Conservation (phyloP, 345 rosid genomes). For the Barbarea vulgaris region DNA sequence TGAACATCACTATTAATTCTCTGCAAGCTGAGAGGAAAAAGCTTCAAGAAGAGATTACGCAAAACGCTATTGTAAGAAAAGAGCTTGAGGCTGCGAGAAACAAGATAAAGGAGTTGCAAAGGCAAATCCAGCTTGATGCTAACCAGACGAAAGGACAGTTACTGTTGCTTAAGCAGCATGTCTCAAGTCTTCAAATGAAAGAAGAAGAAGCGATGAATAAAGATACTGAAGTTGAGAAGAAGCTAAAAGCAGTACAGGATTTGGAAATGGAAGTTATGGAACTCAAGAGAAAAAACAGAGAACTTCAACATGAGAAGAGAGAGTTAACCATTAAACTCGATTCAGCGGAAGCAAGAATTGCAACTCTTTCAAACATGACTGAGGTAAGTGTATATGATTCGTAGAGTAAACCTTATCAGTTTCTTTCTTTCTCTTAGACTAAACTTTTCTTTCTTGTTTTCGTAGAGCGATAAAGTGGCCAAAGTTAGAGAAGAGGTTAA, state of each 20-base stretch:
- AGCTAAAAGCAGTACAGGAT: slow-evolving; percentile 69
- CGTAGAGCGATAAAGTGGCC: slow-evolving; percentile 77
- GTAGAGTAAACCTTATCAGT: slow-evolving; percentile 1
- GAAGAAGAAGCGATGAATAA: slow-evolving; percentile 81
- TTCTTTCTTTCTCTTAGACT: not conserved
- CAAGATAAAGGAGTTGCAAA: slow-evolving; percentile 87
- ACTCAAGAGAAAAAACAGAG: slow-evolving; percentile 89
- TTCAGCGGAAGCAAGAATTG: slow-evolving; percentile 75
- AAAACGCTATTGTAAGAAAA: slow-evolving; percentile 54
- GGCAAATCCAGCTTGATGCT: slow-evolving; percentile 91
- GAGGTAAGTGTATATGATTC: slow-evolving; percentile 55
- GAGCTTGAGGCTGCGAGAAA: slow-evolving; percentile 80
- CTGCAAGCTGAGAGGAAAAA: slow-evolving; percentile 86
- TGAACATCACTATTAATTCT: slow-evolving; percentile 83
- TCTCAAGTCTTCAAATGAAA: slow-evolving; percentile 74
- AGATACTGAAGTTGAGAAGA: slow-evolving; percentile 70
- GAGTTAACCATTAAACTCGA: slow-evolving; percentile 76
- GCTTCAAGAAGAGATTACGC: slow-evolving; percentile 75
- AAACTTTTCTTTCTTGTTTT: not conserved
- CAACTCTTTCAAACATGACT: slow-evolving; percentile 81
- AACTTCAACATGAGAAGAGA: slow-evolving; percentile 95
- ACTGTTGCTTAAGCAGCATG: slow-evolving; percentile 89
- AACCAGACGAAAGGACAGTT: slow-evolving; percentile 93
- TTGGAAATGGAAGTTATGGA: slow-evolving; percentile 85
- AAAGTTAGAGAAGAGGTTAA: slow-evolving; percentile 78